Evolutionary conservation across 768 basidiomycete species (phyloP), one percentile per base, ranked within the genome.

Genomic region (Rhizopogon vulgaris): DNA sequence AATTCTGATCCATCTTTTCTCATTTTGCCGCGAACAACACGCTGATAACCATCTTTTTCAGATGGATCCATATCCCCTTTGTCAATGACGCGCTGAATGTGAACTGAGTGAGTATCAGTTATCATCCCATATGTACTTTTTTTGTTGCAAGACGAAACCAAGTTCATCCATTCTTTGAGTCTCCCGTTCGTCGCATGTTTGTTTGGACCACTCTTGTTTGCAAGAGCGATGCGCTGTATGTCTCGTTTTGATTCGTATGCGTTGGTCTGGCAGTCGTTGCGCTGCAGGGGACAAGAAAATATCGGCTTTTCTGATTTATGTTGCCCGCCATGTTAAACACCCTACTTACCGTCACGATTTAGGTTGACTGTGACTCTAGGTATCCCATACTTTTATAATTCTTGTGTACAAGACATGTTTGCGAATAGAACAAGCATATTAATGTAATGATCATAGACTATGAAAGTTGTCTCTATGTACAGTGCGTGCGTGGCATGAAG

Each of bases 101-200:
- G 25, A 15, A 14, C 28, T 40, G 51, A 47, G 54, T 61, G 40
- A 53, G 59, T 58, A 27, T 22, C 8, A 10, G 3, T 11, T 7
- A 15, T 11, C 10, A 25, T 53, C 25, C 2, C 4, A 17, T 7
- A 45, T 28, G 9, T 28, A 45, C n/a, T 41, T 32, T 52, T 22
- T 22, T 51, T 15, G 27, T 47, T 41, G 38, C 51, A 71, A 67
- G 84, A 85, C 73, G 84, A 86, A 84, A 86, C 70, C 68, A 79
- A 87, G 84, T 85, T 87, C 78, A 86, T 87, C 85, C 85, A 86
- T 87, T 87, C 84, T 75, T 87, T 85, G 85, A 86, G 72, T 68
- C 67, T 70, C 71, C 69, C 64, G 65, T 57, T 63, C 56, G 56
- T 62, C 48, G 59, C 63, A 60, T 67, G 63, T 62, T 60, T 59